phyloP scores from a whole-genome alignment of 2,329 filamentous ascomycete species.

The Fusarium sp. region DNA sequence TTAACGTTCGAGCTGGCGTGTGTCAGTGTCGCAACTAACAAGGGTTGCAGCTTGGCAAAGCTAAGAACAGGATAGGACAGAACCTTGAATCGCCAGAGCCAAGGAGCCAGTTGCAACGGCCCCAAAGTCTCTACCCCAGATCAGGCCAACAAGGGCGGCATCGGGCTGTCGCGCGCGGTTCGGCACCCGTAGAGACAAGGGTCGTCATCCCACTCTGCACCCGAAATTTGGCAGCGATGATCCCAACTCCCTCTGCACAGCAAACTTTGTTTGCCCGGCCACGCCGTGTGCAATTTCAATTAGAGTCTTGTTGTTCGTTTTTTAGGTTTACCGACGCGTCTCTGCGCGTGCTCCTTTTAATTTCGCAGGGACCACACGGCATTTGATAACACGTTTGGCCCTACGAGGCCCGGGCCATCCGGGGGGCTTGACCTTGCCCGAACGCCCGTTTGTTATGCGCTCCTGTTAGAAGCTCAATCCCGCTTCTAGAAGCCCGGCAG shows the following conservation, averaged over 20 bases:
- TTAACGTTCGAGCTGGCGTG: neutral
- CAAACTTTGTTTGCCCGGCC: neutral
- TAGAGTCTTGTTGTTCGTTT: no score
- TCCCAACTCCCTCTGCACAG: neutral
- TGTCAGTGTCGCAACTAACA: neutral
- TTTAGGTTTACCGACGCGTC: no score
- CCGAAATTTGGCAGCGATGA: conserved; percentile 7
- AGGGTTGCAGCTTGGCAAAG: neutral
- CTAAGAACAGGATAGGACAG: neutral
- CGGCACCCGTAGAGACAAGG: neutral
- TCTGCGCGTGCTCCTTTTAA: no score
- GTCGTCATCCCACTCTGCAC: neutral
- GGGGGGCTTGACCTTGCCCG: no score
- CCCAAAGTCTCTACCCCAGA: neutral
- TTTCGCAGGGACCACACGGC: no score
- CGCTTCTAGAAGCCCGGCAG: no score
- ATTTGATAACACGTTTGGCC: no score
- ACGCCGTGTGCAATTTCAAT: no score
- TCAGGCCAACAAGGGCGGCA: neutral
- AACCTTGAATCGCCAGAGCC: neutral
- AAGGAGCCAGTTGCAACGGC: neutral
- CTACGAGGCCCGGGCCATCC: no score
- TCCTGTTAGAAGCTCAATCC: no score
- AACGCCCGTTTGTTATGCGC: no score
- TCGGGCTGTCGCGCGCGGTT: neutral